Percentiles rank a stretch among this genome's conserved stretches.
phyloP scores from a whole-genome alignment of 805 yeast genomes.

The Nakazawaea molendinolei region DNA sequence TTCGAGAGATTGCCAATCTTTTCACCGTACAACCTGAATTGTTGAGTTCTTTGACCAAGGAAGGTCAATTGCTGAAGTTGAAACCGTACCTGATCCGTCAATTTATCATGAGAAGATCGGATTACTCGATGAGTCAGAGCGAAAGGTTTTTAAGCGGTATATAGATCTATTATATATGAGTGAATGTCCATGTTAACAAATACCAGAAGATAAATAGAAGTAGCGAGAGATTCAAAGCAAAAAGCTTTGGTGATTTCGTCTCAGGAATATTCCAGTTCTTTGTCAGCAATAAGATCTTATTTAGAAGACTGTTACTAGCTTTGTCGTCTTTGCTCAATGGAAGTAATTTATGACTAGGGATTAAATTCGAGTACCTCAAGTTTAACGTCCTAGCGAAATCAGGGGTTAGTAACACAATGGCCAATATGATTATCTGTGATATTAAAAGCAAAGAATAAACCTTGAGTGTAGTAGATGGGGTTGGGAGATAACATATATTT shows the following conservation, averaged over 20 bases:
- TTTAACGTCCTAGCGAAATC: not conserved
- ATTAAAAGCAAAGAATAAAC: constrained; percentile 6
- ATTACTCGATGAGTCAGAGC: constrained; percentile 50
- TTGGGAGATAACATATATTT: constrained; percentile 7
- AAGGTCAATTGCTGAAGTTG: constrained; percentile 67
- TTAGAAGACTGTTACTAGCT: not conserved
- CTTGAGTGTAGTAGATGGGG: constrained; percentile 8
- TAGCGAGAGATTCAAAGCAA: not conserved
- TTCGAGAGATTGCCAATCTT: constrained; percentile 77
- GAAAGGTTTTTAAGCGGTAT: constrained; percentile 32
- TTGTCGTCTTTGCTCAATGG: constrained; percentile 6
- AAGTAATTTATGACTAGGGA: not conserved
- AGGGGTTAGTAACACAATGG: constrained; percentile 7
- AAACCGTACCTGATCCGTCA: constrained; percentile 57
- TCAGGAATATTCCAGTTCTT: constrained; percentile 11
- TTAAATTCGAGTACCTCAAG: not conserved
- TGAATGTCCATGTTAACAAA: constrained; percentile 3
- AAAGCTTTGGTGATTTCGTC: not conserved
- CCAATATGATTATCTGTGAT: constrained; percentile 11
- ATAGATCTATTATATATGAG: constrained; percentile 2
- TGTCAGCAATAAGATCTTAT: not conserved
- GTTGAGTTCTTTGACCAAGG: constrained; percentile 69
- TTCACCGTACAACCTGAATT: constrained; percentile 81
- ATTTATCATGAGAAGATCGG: constrained; percentile 63
- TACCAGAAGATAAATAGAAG: not conserved